Evolutionary conservation across 1,284 basidiomycete genomes (phyloP), one percentile per base, ranked within the genome.

Genomic region (Chalciporus sp.): DNA sequence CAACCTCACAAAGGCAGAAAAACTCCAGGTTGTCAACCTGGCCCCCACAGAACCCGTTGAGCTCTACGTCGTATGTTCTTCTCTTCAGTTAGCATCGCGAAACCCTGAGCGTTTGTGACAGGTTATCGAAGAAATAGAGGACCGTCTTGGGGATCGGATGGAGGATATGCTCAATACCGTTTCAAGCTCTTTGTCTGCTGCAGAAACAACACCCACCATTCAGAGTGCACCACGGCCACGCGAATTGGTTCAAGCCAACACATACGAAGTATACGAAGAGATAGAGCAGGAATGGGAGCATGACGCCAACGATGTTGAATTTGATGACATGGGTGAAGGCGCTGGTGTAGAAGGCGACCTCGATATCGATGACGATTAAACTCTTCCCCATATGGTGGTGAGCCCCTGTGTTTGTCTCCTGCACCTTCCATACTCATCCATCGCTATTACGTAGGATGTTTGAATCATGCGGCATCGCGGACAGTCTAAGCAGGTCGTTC

Each of bases 121-220:
- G 94, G 88, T 95, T 48, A 84, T 98, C 14, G 94, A 97, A 72
- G 94, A 96, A 69, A 75, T 94, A 2, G 92, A 94, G 70, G 88
- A 90, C 58, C 82, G 94, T 40, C 81, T 95, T 7, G 82, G 84
- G 0, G 81, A 85, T 20, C 76, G 78, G 37, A 89, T 95, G 74
- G 81, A 90, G 16, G 81, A 85, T 17, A 84, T 97, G 9, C 75
- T 93, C 3, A 61, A 66, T 2, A 68, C 79, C 26, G 85, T 96
- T 26, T 74, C 80, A 37, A 69, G 70, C 2, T 85, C 84, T 10
- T 71, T 89, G 47, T 65, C 62, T 14, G 7, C 51, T 5, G 47
- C 59, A 2, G 44, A 62, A 42, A 35, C 73, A 45, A 14, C 67
- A 41, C 43, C 62, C 43, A 8, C 54, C 23, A 4, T n/a, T 3